These are phyloP conservation scores for Botryotinia convoluta DNA, from an alignment of 2,329 filamentous ascomycete species.

Conservation along the genomic window DNA sequence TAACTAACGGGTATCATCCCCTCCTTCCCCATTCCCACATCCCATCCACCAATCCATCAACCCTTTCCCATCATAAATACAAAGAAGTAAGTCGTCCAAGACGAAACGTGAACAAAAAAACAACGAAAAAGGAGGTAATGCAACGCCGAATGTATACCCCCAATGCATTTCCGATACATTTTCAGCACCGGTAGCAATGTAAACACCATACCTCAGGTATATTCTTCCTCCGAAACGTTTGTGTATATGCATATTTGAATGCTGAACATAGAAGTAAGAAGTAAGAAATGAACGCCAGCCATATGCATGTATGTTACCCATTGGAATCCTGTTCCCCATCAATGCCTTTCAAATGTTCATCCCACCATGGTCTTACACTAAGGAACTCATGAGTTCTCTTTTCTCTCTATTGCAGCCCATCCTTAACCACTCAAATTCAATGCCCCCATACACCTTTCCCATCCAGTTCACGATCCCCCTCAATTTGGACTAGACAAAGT, in stretches of 20 bases:
- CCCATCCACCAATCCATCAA: neutral
- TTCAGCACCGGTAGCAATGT: neutral
- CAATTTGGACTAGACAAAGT: slow-evolving; percentile 19
- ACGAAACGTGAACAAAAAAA: neutral
- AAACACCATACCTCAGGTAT: neutral
- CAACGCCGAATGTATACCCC: slow-evolving; percentile 1
- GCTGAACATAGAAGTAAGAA: neutral
- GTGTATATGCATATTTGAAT: neutral
- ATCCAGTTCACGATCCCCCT: neutral
- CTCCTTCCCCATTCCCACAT: neutral
- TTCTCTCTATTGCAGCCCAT: neutral
- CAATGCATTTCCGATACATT: neutral
- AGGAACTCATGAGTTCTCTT: neutral
- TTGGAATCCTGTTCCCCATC: slow-evolving; percentile 2
- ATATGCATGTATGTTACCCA: slow-evolving; percentile 10
- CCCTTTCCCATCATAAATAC: neutral
- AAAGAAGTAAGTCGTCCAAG: neutral
- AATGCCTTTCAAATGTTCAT: neutral
- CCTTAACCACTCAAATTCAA: neutral
- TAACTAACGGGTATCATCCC: neutral
- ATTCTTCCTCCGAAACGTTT: neutral
- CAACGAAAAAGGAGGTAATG: neutral
- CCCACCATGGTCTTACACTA: slow-evolving; percentile 11
- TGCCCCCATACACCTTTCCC: neutral
- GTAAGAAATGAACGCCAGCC: neutral